Percentiles rank a stretch among this genome's conserved stretches.
These are phyloP conservation scores for Poa pratensis DNA, from an alignment of 176 grass and related monocot species.

Conservation along the genomic window DNA sequence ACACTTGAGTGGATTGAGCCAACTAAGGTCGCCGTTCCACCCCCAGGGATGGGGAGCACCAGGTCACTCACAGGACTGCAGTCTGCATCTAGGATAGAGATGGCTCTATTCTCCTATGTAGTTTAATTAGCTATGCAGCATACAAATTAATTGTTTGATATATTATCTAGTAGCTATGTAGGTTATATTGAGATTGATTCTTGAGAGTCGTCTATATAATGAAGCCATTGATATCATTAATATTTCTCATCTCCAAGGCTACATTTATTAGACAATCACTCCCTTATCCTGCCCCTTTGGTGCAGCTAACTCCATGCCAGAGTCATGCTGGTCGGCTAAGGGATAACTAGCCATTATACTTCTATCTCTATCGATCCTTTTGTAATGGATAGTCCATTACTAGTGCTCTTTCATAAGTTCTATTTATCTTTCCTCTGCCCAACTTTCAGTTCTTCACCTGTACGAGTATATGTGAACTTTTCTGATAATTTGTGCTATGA, in stretches of 20 bases:
- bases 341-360: constrained; percentile 12
- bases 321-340: background rate
- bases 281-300: background rate
- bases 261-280: background rate
- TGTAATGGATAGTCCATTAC: constrained; percentile 3
- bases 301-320: background rate
- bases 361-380: constrained; percentile 9
- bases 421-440: constrained; percentile 2
- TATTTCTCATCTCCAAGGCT: constrained; percentile 19
- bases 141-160: constrained; percentile 2
- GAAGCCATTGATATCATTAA: background rate
- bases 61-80: background rate
- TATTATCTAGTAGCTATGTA: background rate
- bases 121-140: constrained; percentile 6
- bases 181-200: constrained; percentile 6
- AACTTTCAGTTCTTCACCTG: constrained; percentile 18
- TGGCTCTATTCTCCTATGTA: background rate
- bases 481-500: constrained; percentile 39
- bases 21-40: background rate
- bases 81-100: background rate
- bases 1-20: background rate
- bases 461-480: constrained; percentile 34
- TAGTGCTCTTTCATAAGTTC: constrained; percentile 17
- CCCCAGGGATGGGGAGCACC: background rate
- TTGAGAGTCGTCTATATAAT: background rate